Evolutionary conservation across 208 protist genomes (phyloP), one percentile per base, ranked within the genome.

Genomic region (Acanthamoeba triangularis): DNA sequence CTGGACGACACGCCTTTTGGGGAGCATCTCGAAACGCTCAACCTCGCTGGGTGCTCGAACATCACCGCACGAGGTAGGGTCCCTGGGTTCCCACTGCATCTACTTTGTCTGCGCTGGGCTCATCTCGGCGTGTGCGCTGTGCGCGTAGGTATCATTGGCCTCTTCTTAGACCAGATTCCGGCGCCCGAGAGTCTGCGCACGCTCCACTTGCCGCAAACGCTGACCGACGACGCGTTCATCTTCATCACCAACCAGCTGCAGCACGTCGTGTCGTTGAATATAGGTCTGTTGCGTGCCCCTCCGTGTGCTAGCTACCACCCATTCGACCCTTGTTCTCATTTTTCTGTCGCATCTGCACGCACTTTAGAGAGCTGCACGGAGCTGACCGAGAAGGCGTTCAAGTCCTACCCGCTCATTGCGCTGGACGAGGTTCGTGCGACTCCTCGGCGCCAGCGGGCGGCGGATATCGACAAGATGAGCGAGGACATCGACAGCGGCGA

Each of bases 141-240:
- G 30, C 25, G 35, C 13, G 35, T 49, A 88, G 80, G 80, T 35
- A 23, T 88, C 8, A 23, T 56, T 16, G 44, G 28, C 7, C 44
- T 93, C 7, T 93, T 93, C 61, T 28, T 93, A 14, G 63, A 93
- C 30, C 88, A 76, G n/a, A 72, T 93, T 11, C 1, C 59, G 35
- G 33, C 6, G 10, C 65, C 63, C 18, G 88, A 72, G 6, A 78
- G 49, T 30, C 61, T 93, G 59, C 88, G 65, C 25, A 76, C 88
- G 20, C 28, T 93, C 14, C 88, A 93, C 49, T 28, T 93, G 88
- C 88, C 88, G 13, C 88, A 93, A 37, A 93, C 88, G 28, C 16
- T 93, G 59, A 93, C 88, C 1, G 88, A 93, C 41, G 8, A 0
- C 11, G 88, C 88, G 5, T 76, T 93, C 37, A 30, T 93, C 18